A percentile compares a stretch with the other conserved stretches of the same genome.
These are phyloP conservation scores for Suaeda aralocaspica DNA, from an alignment of 148 eudicot genomes.

Conservation along the genomic window DNA sequence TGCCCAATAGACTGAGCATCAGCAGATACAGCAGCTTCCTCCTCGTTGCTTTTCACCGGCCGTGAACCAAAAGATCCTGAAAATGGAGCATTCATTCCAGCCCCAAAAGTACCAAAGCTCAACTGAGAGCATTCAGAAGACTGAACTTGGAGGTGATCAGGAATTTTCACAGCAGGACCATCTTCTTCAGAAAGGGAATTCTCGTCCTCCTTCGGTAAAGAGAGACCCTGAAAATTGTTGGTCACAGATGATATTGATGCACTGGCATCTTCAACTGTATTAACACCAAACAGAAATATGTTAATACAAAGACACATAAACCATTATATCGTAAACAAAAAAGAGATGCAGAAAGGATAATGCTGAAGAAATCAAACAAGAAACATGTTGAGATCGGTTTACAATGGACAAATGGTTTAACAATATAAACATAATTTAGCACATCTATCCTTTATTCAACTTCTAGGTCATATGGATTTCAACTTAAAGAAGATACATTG, in stretches of 20 bases:
- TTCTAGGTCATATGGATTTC: too few relatives aligned
- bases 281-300: background rate
- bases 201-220: conserved; percentile 45
- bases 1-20: conserved; percentile 53
- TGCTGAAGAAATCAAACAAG: background rate
- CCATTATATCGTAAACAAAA: background rate
- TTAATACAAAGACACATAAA: background rate
- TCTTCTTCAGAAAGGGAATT: conserved; percentile 48
- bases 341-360: conserved; percentile 6
- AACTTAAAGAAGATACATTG: too few relatives aligned
- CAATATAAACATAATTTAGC: background rate
- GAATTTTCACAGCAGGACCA: conserved; percentile 77
- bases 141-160: conserved; percentile 78
- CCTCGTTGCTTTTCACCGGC: conserved; percentile 35
- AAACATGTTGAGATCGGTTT: background rate
- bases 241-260: conserved; percentile 55
- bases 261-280: conserved; percentile 29
- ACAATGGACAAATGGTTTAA: background rate
- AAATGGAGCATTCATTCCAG: conserved; percentile 45
- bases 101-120: conserved; percentile 93
- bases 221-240: conserved; percentile 59
- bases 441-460: background rate
- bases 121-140: conserved; percentile 72
- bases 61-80: conserved; percentile 48
- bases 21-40: conserved; percentile 45